Conservation (phyloP, 2,329 filamentous ascomycete species). For the Cordyceps fumosorosea region DNA sequence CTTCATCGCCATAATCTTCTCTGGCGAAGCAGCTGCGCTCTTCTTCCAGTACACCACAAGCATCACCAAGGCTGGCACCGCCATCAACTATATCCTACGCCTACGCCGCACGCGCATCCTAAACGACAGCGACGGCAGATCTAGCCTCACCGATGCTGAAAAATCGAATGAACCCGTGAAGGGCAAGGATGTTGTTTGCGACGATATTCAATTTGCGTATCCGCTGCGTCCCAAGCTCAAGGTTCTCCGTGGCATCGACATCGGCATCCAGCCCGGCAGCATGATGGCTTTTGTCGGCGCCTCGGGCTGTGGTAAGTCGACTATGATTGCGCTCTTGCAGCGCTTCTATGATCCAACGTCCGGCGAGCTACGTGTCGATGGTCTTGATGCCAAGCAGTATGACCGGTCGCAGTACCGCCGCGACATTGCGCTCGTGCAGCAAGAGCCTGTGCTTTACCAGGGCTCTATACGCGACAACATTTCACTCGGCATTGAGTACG, state of each 20-base stretch:
- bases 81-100: conserved; percentile 43
- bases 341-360: conserved; percentile 35
- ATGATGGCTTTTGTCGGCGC: conserved; percentile 51
- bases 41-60: conserved; percentile 44
- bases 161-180: conserved; percentile 15
- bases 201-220: conserved; percentile 51
- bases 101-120: conserved; percentile 28
- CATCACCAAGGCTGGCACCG: conserved; percentile 42
- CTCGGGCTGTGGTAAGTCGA: conserved; percentile 55
- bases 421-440: conserved; percentile 34
- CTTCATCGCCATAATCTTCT: conserved; percentile 44
- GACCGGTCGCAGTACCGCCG: conserved; percentile 27
- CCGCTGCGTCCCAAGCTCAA: conserved; percentile 33
- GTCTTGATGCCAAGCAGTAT: conserved; percentile 23
- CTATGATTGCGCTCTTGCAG: conserved; percentile 47
- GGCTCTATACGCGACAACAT: conserved; percentile 52
- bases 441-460: conserved; percentile 37
- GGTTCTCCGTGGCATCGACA: conserved; percentile 33
- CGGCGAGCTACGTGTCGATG: conserved; percentile 25
- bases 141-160: neutral
- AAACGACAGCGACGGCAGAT: conserved; percentile 24
- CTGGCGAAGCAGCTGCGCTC: conserved; percentile 33
- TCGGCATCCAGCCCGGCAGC: conserved; percentile 37
- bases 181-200: conserved; percentile 38
- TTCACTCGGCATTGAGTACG: conserved; percentile 36